These are phyloP conservation scores for Hypoxylon sp. DNA, from an alignment of 2,329 filamentous ascomycete genomes.

Conservation along the genomic window DNA sequence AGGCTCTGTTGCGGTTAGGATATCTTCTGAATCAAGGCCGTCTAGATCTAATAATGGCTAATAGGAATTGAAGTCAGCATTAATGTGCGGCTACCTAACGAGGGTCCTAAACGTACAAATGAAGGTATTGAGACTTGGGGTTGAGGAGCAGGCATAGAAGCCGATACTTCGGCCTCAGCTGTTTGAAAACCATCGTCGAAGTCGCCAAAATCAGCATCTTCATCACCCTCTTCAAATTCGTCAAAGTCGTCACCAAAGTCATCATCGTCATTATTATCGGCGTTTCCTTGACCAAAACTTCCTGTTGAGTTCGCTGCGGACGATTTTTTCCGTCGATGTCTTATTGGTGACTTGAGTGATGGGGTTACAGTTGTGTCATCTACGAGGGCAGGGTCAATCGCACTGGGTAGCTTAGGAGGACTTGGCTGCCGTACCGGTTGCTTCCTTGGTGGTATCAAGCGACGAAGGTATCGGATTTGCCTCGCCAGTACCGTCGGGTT, in stretches of 20 bases:
- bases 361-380: conserved; percentile 52
- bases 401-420: conserved; percentile 55
- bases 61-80: conserved; percentile 48
- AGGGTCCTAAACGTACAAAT: conserved; percentile 62
- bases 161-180: conserved; percentile 58
- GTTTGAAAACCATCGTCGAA: conserved; percentile 81
- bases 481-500: conserved; percentile 58
- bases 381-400: conserved; percentile 57
- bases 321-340: conserved; percentile 51
- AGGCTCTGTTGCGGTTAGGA: conserved; percentile 72
- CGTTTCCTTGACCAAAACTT: conserved; percentile 51
- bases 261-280: conserved; percentile 57
- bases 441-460: conserved; percentile 52
- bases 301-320: conserved; percentile 50
- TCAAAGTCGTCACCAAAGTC: conserved; percentile 74
- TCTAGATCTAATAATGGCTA: conserved; percentile 79
- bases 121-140: conserved; percentile 57
- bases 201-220: conserved; percentile 73
- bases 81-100: conserved; percentile 52
- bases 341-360: conserved; percentile 50
- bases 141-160: conserved; percentile 53
- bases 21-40: conserved; percentile 71
- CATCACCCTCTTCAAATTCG: conserved; percentile 73
- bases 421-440: conserved; percentile 57
- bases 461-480: conserved; percentile 49